Evolutionary conservation across 108 stramenopile genomes (phyloP), one percentile per base, ranked within the genome.

Genomic region (Stephanodiscus minutulus): DNA sequence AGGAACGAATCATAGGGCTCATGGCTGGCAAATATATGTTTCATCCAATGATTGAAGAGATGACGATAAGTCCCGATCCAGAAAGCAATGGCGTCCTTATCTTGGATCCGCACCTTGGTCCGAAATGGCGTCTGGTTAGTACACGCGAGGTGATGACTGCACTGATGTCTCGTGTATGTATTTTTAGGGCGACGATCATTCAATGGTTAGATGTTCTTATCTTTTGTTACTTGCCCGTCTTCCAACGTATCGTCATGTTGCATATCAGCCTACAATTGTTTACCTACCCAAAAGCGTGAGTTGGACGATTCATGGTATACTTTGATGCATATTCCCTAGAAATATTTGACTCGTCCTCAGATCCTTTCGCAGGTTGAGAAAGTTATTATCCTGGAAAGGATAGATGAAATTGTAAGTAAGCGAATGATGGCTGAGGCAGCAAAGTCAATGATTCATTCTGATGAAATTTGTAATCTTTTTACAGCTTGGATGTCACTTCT

Each of bases 81-180:
- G 94, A 96, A 58, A 82, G 85, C 68, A 84, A 91, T 71, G 94
- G 94, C 18, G 90, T 92, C 36, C 85, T 96, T 24, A 89, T 91
- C 53, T 35, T 96, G 22, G 94, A 96, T 60, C 87, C 90, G 7
- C 91, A 88, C 37, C 70, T 91, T 65, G 88, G 91, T 9, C 88
- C 91, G 0, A 92, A 92, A 55, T 95, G 94, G 94, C 73, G 91
- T 13, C 58, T 95, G 10, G 90, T 92, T 33, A 72, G 77, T 31
- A 74, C 73, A 11, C 64, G 77, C 2, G 0, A 44, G 43, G 43
- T 44, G 43, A 44, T 12, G 15, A 44, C 13, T n/a, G n/a, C n/a
- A n/a, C n/a, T n/a, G 39, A 1, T 44, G 31, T 5, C 5, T 4
- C 5, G 31, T 33, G 31, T 4, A 33, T 33, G 31, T 33, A 4